Base-by-base conservation (phyloP, 2,329 filamentous ascomycete species). In the Calonectria ilicicola region DNA sequence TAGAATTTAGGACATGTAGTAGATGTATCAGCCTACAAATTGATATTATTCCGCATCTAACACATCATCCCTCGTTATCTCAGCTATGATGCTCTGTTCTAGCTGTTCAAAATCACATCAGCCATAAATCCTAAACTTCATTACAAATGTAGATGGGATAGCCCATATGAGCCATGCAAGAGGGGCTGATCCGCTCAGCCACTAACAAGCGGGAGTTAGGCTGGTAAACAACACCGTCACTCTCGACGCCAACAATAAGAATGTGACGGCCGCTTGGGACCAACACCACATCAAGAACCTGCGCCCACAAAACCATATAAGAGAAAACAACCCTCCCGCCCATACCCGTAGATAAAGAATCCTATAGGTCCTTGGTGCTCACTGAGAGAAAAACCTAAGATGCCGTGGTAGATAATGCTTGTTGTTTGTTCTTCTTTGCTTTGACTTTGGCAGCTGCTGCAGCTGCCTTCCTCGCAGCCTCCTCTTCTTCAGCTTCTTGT, bases 361-460 rank as follows among this genome's bases (percentile, higher is more conserved):
- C 32, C 38, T 15, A n/a, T 32, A 9, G 15, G 23, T 47, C 27
- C 40, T 53, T 35, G 17, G 4, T 46, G 29, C 10, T 10, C 8
- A 29, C 21, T 26, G 49, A 17, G 49, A 23, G n/a, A n/a, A 46
- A 35, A 53, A 35, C 29, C 58, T 40, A 72, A 77, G 40, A 78
- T 21, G 70, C 56, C 12, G 72, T 42, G 42, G 75, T 76, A 6
- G 84, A 82, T 69, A 85, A 84, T 21, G 65, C 38, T 47, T 47
- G 60, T 32, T 85, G 75, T 15, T 86, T 84, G 63, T 83, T 85
- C 80, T 88, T 89, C 81, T 87, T 90, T 12, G 83, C 79, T 77
- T 85, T 87, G 46, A 77, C 78, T 72, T 83, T 85, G 19, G 77
- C 75, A 27, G 73, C 70, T 27, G 82, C 77, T 17, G 79, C 82